Evolutionary conservation across 1,284 basidiomycete genomes (phyloP), one percentile per base, ranked within the genome.

Genomic region (Jaminaea rosea): DNA sequence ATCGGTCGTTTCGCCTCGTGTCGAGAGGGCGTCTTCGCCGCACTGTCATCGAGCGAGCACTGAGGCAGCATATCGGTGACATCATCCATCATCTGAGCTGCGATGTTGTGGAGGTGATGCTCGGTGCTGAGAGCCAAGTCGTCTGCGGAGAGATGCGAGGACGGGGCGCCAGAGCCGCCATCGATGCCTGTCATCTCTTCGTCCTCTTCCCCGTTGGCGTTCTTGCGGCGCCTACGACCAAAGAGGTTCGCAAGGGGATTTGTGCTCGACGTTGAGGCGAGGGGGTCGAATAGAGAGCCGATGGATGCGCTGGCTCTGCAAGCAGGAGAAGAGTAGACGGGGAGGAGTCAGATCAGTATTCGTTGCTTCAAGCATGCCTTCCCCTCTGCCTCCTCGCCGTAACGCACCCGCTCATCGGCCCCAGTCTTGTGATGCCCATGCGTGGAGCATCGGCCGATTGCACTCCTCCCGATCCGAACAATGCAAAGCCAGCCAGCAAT

Each of bases 61-160:
- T 46, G 21, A 13, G 26, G 48, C 10, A 50, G 13, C 7, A 49
- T 13, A 23, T 50, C 49, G 27, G 49, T 24, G 17, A 47, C 29
- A 26, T 49, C 44, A 29, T 46, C 26, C 26, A 32, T n/a, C n/a
- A n/a, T n/a, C 4, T 37, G 26, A 31, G 23, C 15, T 3, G 26
- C 23, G 21, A 15, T n/a, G 15, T 24, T 34, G 7, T 26, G 21
- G 8, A 24, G 21, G 45, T 15, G 23, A n/a, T 50, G 49, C 23
- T 44, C 15, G 5, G 19, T 23, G 44, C n/a, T 23, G 15, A 44
- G 34, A 27, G 49, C 26, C 5, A 55, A 36, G 26, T 66, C 63
- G 23, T 59, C 51, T 4, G 60, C 57, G 7, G 59, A 63, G 17
- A 63, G 48, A 50, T 63, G 62, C 3, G 63, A 63, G 17, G 63